These are phyloP conservation scores for Talaromyces sp. DNA, from an alignment of 2,329 filamentous ascomycete genomes.

Conservation along the genomic window DNA sequence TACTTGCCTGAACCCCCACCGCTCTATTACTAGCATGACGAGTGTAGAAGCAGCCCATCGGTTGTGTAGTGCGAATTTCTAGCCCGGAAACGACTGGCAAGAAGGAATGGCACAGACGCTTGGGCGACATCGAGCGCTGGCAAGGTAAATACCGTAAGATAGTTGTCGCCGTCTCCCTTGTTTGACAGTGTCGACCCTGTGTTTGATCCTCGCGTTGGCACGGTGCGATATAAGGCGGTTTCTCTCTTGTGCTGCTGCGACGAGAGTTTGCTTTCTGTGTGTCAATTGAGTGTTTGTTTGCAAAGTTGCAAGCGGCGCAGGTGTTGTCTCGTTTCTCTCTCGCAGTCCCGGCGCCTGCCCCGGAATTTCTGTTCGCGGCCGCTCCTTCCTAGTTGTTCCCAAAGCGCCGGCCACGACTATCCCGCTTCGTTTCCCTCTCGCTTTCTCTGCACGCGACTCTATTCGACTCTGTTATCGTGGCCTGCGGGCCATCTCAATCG, in stretches of 20 bases:
- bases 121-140: neutral
- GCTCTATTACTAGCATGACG: neutral
- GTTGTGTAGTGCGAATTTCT: neutral
- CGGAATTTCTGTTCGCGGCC: slow-evolving; percentile 8
- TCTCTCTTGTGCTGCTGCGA: neutral
- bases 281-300: too few relatives aligned
- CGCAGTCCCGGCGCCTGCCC: neutral
- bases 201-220: neutral
- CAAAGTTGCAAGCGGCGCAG: neutral
- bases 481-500: slow-evolving; percentile 8
- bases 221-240: neutral
- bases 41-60: neutral
- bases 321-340: neutral
- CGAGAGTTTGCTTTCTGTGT: neutral
- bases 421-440: neutral
- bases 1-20: neutral
- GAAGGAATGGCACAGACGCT: neutral
- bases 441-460: neutral
- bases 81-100: neutral
- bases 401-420: neutral
- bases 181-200: neutral
- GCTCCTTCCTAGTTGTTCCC: neutral
- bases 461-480: neutral
- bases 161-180: neutral
- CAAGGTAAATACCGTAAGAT: neutral